Evolutionary conservation across 192 early-diverging fungal species (phyloP), one percentile per base, ranked within the genome.

Genomic region (Backusella sp.): DNA sequence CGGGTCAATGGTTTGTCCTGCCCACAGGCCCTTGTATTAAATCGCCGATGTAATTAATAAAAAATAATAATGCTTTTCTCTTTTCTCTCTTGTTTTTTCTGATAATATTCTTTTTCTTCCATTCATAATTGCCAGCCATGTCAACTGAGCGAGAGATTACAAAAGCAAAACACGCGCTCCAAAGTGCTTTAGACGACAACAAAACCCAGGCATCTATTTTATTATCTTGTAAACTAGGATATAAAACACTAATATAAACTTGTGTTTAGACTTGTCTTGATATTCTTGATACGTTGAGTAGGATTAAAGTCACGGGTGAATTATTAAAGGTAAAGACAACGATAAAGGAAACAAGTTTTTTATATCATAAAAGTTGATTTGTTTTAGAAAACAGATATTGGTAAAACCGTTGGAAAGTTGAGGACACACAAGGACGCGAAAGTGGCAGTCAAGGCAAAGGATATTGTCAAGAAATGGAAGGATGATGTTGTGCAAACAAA

Each of bases 381-480:
- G 19, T n/a, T 21, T 49, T 49, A 49, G 46, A 49, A 49, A 49
- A 49, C 46, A 49, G 46, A 49, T 26, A 91, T 94, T 70, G 95
- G 94, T 8, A 87, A 92, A 68, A 86, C 91, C 42, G 85, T 97
- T 36, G 91, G 91, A 62, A 91, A 91, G 67, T 78, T 96, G 37
- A 83, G 93, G 28, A 90, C 91, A 75, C 83, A 92, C 70, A 78
- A 83, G 7, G 85, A 92, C 62, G 73, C 83, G 4, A 86, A 84
- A 0, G 88, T 96, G 11, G 84, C 90, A 0, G 79, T 75, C 28
- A 66, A 85, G 44, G 89, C 92, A 6, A 94, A 92, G 74, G 89
- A 87, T 49, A 85, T 96, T 49, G 91, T 96, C 4, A 84, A 86
- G 73, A 93, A 92, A 66, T 97, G 96, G 96, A 96, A 95, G 82